phyloP scores from a whole-genome alignment of 352 stramenopile species.

The Globisporangium alternatum region DNA sequence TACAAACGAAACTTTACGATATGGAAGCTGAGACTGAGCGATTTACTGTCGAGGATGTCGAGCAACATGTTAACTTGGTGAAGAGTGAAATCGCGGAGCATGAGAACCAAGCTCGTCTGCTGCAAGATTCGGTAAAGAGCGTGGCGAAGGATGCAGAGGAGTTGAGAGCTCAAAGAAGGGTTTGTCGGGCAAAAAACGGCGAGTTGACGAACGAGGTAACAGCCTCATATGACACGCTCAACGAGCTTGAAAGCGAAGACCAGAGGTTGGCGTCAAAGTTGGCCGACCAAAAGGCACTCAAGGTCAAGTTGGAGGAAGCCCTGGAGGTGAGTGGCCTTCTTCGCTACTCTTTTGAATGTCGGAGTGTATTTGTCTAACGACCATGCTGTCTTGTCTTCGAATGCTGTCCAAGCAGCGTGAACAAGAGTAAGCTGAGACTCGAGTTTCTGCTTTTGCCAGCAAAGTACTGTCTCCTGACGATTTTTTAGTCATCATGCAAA shows the following conservation, averaged over 20 bases:
- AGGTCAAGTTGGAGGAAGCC: constrained; percentile 11
- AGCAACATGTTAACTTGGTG: neutral
- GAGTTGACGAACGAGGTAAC: constrained; percentile 10
- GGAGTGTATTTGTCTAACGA: neutral
- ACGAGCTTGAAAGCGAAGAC: constrained; percentile 4
- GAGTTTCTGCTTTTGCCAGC: neutral
- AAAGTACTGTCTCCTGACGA: neutral
- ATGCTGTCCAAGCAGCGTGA: neutral
- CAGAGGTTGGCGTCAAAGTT: constrained; percentile 9
- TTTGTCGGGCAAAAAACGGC: neutral
- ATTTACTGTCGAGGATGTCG: neutral
- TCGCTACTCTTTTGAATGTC: neutral
- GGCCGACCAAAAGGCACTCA: constrained; percentile 2
- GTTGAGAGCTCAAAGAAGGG: neutral
- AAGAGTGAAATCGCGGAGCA: constrained; percentile 3
- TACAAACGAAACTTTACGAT: constrained; percentile 8
- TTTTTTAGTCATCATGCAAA: constrained; percentile 7
- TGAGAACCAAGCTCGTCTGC: neutral
- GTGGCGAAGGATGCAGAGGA: neutral
- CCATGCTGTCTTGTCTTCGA: neutral
- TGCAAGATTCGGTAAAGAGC: neutral
- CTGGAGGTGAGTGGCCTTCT: neutral
- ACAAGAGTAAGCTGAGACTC: neutral
- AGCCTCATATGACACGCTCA: neutral
- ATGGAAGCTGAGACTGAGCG: neutral